Evolutionary conservation across 345 rosid genomes (phyloP).

Genomic region (Odontarrhena argentea): DNA sequence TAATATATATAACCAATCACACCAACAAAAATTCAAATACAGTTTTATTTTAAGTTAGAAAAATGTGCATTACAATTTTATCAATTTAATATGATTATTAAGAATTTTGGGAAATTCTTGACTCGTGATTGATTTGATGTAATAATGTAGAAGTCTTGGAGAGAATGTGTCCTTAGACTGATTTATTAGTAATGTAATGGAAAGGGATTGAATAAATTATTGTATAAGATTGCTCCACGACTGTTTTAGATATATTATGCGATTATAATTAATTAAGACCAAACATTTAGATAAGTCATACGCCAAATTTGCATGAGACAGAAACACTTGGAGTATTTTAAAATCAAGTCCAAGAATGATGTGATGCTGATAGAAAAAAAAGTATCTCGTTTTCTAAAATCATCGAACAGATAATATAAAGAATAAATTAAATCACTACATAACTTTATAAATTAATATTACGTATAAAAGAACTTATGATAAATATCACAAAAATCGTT

Average conservation of each 20-base stretch:
- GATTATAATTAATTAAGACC: conserved; percentile 30
- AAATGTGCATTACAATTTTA: too few relatives aligned
- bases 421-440: background rate
- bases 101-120: background rate
- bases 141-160: background rate
- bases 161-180: conserved; percentile 17
- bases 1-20: conserved; percentile 20
- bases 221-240: conserved; percentile 17
- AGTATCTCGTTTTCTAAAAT: conserved; percentile 12
- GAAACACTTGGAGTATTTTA: conserved; percentile 34
- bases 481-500: conserved; percentile 6
- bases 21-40: background rate
- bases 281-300: conserved; percentile 37
- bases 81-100: too few relatives aligned
- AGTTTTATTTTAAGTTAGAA: too few relatives aligned
- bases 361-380: conserved; percentile 37
- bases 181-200: conserved; percentile 23
- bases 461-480: background rate
- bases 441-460: background rate
- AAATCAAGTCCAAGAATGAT: conserved; percentile 33
- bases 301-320: conserved; percentile 42
- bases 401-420: conserved; percentile 3
- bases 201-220: background rate
- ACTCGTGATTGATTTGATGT: background rate
- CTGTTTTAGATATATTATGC: background rate